These are phyloP conservation scores for Lunasporangiospora selenospora DNA, from an alignment of 192 early-diverging fungal species.

Conservation along the genomic window DNA sequence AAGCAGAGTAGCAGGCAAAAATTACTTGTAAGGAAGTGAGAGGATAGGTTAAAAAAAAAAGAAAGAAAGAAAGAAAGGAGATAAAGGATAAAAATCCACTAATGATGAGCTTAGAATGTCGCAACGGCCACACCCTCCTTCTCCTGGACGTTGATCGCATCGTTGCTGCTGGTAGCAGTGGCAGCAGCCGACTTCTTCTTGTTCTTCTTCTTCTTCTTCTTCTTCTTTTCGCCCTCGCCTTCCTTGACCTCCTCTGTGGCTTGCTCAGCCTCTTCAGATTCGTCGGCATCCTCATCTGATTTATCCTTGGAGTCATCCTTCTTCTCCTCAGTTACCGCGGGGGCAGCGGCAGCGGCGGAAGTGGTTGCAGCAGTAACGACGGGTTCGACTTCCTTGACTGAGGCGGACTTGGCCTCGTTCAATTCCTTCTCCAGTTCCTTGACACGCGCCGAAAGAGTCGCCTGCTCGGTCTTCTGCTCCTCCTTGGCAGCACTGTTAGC, in stretches of 20 bases:
- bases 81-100: background rate
- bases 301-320: no score
- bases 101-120: background rate
- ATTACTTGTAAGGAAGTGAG: background rate
- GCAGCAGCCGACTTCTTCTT: constrained; percentile 1
- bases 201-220: constrained; percentile 24
- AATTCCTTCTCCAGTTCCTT: constrained; percentile 28
- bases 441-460: constrained; percentile 10
- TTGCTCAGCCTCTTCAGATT: background rate
- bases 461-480: constrained; percentile 16
- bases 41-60: background rate
- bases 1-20: no score
- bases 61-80: constrained; percentile 3
- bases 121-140: constrained; percentile 42
- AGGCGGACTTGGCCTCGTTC: constrained; percentile 2
- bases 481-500: constrained; percentile 6
- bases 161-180: background rate
- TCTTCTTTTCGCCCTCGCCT: constrained; percentile 14
- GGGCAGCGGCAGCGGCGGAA: background rate
- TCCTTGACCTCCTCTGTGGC: background rate
- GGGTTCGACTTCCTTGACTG: background rate
- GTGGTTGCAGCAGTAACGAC: background rate
- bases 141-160: constrained; percentile 23
- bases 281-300: constrained; percentile 4
- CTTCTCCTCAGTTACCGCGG: background rate